Evolutionary conservation across 352 stramenopile genomes (phyloP).

Genomic region (Nothophytophthora sp.): DNA sequence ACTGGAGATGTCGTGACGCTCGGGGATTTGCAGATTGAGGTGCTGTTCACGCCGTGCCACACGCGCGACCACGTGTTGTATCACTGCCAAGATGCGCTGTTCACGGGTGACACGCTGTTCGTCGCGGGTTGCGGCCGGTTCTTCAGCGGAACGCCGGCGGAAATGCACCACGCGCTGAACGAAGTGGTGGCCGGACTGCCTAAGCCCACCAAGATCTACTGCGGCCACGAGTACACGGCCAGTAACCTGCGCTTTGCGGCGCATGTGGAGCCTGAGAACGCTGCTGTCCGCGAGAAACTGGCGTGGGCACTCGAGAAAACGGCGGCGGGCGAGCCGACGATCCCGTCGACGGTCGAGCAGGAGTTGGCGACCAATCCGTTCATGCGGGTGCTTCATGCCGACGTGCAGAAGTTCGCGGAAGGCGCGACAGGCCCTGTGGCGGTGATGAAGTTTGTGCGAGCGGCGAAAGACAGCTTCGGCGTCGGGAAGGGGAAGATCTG

Average conservation of each 20-base stretch:
- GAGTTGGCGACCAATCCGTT: constrained; percentile 82
- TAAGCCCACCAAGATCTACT: constrained; percentile 78
- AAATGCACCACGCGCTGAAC: constrained; percentile 89
- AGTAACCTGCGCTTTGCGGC: constrained; percentile 90
- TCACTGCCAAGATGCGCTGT: constrained; percentile 69
- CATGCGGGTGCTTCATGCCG: constrained; percentile 58
- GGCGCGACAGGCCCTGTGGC: constrained; percentile 38
- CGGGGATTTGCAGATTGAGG: constrained; percentile 48
- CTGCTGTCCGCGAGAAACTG: constrained; percentile 62
- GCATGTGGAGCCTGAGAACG: constrained; percentile 90
- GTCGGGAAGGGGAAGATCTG: constrained; percentile 49
- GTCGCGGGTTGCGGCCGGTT: constrained; percentile 91
- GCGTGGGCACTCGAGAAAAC: constrained; percentile 47
- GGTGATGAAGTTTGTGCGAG: constrained; percentile 61
- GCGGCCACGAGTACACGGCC: constrained; percentile 94
- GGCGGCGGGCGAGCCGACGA: constrained; percentile 60
- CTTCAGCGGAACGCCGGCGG: constrained; percentile 64
- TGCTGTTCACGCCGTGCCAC: constrained; percentile 91
- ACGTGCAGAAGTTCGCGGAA: constrained; percentile 56
- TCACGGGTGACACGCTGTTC: constrained; percentile 93
- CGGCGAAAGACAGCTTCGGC: constrained; percentile 62
- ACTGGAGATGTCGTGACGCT: constrained; percentile 75
- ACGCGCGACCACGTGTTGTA: constrained; percentile 90
- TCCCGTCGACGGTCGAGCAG: constrained; percentile 85
- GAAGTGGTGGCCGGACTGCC: constrained; percentile 75